A percentile compares a stretch with the other conserved stretches of the same genome.
These are phyloP conservation scores for Trichophyton mentagrophytes DNA, from an alignment of 2,329 filamentous ascomycete species.

Conservation along the genomic window DNA sequence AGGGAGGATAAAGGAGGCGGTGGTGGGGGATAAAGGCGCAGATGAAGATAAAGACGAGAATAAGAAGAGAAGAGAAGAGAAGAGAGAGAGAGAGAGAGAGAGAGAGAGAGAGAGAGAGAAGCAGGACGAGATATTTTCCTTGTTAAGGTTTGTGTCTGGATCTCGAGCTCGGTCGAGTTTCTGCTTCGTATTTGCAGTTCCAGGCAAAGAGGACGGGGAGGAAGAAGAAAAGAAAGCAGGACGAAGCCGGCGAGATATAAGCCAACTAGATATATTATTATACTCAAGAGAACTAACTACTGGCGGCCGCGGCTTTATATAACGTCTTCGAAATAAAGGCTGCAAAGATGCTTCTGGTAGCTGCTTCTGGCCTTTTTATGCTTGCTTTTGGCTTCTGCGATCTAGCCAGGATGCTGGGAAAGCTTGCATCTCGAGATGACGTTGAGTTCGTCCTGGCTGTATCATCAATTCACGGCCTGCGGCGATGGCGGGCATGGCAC, in stretches of 20 bases:
- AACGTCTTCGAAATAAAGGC: too few species aligned
- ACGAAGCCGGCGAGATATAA: not conserved
- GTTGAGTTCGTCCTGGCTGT: not conserved
- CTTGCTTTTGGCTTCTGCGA: not conserved
- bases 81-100: not conserved
- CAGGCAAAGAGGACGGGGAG: not conserved
- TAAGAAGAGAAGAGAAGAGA: not conserved
- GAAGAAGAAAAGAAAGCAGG: not conserved
- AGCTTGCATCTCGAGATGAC: not conserved
- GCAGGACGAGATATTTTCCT: not conserved
- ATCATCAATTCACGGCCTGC: not conserved
- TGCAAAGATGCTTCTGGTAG: not conserved
- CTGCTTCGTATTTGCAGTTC: not conserved
- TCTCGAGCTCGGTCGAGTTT: not conserved
- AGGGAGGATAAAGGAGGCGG: not conserved
- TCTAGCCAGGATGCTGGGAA: slow-evolving; percentile 2
- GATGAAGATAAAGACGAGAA: not conserved
- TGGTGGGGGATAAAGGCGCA: not conserved
- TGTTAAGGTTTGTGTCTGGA: not conserved
- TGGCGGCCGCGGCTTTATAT: not conserved
- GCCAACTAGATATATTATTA: not conserved
- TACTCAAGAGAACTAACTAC: too few species aligned
- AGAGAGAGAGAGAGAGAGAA: not conserved
- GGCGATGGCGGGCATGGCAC: too few species aligned
- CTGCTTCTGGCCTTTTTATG: not conserved